These are phyloP conservation scores for Fragaria ananassa DNA, from an alignment of 306 rosid genomes.

Conservation along the genomic window DNA sequence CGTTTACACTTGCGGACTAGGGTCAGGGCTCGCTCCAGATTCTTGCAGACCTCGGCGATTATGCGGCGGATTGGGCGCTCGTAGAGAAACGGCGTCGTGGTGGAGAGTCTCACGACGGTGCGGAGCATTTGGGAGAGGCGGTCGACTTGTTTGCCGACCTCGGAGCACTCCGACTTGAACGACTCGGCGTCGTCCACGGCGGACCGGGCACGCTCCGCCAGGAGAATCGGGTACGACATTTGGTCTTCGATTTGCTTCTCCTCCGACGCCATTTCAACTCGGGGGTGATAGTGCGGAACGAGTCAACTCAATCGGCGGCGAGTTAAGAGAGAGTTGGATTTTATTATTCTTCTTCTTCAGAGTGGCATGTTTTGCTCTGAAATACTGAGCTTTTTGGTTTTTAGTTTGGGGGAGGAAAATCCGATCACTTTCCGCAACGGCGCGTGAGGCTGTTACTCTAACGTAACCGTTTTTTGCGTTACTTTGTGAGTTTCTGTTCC, in stretches of 20 bases:
- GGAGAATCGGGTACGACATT: conserved; percentile 56
- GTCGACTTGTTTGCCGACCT: conserved; percentile 61
- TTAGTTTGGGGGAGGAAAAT: not conserved
- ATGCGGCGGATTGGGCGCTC: conserved; percentile 68
- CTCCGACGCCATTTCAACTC: conserved; percentile 16
- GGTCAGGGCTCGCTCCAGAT: conserved; percentile 53
- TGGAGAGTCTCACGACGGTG: conserved; percentile 51
- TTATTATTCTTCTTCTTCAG: not conserved
- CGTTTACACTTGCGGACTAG: conserved; percentile 67
- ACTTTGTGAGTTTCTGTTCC: not conserved
- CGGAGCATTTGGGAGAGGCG: conserved; percentile 67
- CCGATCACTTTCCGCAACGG: not conserved
- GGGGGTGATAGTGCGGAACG: not conserved
- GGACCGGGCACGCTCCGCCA: conserved; percentile 60
- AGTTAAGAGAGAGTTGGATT: conserved; percentile 16
- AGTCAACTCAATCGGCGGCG: conserved; percentile 26
- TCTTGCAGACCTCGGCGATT: conserved; percentile 47
- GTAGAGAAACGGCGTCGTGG: conserved; percentile 43
- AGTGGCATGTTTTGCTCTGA: not conserved
- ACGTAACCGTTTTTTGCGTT: not conserved
- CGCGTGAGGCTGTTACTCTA: not conserved
- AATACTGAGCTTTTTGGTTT: not conserved
- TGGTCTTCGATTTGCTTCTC: conserved; percentile 57
- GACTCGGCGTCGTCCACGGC: conserved; percentile 54
- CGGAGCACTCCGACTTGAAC: conserved; percentile 57